Percentiles rank a stretch among this genome's conserved stretches.
Conservation (phyloP, 768 basidiomycete genomes). For the Leccinum rimulosum region DNA sequence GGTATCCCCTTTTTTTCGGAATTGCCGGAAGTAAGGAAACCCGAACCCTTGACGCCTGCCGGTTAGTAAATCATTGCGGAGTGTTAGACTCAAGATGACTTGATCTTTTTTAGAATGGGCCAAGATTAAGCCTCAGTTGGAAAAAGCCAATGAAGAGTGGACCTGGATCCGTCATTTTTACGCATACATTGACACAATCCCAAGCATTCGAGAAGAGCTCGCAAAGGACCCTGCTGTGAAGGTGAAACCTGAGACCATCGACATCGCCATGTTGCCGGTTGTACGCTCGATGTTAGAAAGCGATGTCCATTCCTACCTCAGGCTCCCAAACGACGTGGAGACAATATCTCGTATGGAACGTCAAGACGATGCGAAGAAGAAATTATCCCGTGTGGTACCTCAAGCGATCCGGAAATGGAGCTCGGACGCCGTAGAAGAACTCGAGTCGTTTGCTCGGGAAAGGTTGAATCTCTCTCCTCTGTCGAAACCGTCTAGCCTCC, state of each 20-base stretch:
- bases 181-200: too few relatives aligned
- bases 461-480: not conserved
- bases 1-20: not conserved
- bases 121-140: constrained; percentile 4
- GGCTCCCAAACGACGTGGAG: too few relatives aligned
- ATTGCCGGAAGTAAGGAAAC: constrained; percentile 10
- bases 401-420: constrained; percentile 7
- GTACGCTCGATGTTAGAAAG: not conserved
- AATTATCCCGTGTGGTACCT: not conserved
- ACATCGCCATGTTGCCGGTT: constrained; percentile 3
- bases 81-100: not conserved
- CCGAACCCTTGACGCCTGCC: not conserved
- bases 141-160: not conserved
- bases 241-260: constrained; percentile 3
- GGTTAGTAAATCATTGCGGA: constrained; percentile 6
- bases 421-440: constrained; percentile 6
- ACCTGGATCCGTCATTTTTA: not conserved
- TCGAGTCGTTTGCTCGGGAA: constrained; percentile 7
- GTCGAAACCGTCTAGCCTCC: constrained; percentile 7
- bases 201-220: not conserved
- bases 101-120: constrained; percentile 1
- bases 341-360: too few relatives aligned
- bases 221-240: not conserved
- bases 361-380: not conserved
- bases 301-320: not conserved